phyloP scores from a whole-genome alignment of 805 yeast genomes.

The Metschnikowia similis region DNA sequence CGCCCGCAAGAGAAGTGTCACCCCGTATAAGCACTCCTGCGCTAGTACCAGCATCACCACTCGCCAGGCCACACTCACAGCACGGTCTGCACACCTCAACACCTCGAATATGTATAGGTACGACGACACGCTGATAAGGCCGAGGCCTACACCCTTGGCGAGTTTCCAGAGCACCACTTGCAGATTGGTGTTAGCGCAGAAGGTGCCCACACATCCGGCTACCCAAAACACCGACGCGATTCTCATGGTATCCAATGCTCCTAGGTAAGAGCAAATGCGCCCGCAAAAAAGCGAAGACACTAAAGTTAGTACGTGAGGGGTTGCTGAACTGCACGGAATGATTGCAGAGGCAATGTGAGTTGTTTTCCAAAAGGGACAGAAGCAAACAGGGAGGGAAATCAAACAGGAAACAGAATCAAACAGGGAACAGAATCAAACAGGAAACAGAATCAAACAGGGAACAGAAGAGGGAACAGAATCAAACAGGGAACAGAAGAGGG shows the following conservation, averaged over 20 bases:
- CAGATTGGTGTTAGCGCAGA: constrained; percentile 22
- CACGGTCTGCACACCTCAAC: constrained; percentile 17
- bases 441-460: too few relatives aligned
- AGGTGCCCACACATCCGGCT: constrained; percentile 22
- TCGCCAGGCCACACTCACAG: constrained; percentile 16
- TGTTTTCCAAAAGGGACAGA: too few relatives aligned
- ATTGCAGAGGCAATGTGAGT: too few relatives aligned
- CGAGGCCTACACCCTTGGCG: constrained; percentile 30
- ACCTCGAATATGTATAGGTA: constrained; percentile 33
- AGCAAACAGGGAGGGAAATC: too few relatives aligned
- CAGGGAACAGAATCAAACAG: too few relatives aligned
- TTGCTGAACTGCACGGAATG: too few relatives aligned
- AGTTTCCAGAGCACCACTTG: constrained; percentile 26
- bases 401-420: too few relatives aligned
- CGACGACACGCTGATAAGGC: constrained; percentile 26
- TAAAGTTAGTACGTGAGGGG: too few relatives aligned
- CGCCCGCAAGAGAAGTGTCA: constrained; percentile 4
- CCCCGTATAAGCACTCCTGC: constrained; percentile 5
- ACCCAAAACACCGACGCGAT: constrained; percentile 25
- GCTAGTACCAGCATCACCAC: constrained; percentile 6
- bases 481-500: too few relatives aligned
- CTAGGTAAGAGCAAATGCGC: constrained; percentile 24
- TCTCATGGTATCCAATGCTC: constrained; percentile 24
- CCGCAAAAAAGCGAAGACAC: constrained; percentile 32
- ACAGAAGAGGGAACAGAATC: too few relatives aligned